These are phyloP conservation scores for Apiotrichum veenhuisii DNA, from an alignment of 1,284 basidiomycete genomes.

Conservation along the genomic window DNA sequence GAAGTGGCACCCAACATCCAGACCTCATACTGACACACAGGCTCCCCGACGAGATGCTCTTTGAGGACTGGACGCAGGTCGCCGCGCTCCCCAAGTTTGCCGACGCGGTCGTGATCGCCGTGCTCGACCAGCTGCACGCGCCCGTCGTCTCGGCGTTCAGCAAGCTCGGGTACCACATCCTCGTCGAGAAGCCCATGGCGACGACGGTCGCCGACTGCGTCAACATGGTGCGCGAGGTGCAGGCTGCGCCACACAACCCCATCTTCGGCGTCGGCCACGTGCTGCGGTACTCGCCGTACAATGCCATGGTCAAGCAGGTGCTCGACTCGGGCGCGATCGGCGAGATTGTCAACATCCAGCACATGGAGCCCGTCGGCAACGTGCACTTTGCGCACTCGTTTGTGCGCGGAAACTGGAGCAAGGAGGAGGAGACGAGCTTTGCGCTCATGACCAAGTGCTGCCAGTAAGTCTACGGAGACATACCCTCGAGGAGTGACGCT, in stretches of 20 bases:
- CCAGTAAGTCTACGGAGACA: constrained; percentile 62
- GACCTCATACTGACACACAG: no score
- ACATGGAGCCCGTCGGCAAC: constrained; percentile 43
- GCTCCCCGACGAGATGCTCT: constrained; percentile 64
- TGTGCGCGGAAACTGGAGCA: constrained; percentile 72
- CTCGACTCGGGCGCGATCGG: constrained; percentile 68
- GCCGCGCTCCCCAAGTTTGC: constrained; percentile 64
- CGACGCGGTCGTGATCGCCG: constrained; percentile 71
- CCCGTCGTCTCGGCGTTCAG: constrained; percentile 70
- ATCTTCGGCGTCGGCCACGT: constrained; percentile 86
- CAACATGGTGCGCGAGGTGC: constrained; percentile 66
- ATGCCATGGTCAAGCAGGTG: constrained; percentile 62
- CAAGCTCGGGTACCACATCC: constrained; percentile 73
- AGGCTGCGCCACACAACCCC: constrained; percentile 53
- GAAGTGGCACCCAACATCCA: no score
- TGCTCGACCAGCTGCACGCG: constrained; percentile 66
- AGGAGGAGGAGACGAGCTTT: constrained; percentile 66
- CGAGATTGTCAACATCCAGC: constrained; percentile 65
- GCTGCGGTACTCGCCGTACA: constrained; percentile 79
- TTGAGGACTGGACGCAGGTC: constrained; percentile 68
- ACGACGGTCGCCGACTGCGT: constrained; percentile 68
- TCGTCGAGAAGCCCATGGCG: constrained; percentile 88
- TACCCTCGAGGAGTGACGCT: no score
- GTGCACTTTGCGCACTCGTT: constrained; percentile 61
- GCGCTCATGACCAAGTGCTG: constrained; percentile 82